A percentile compares a stretch with the other conserved stretches of the same genome.
Evolutionary conservation across 345 rosid species (phyloP).

Genomic region (Syzygium aqueum): DNA sequence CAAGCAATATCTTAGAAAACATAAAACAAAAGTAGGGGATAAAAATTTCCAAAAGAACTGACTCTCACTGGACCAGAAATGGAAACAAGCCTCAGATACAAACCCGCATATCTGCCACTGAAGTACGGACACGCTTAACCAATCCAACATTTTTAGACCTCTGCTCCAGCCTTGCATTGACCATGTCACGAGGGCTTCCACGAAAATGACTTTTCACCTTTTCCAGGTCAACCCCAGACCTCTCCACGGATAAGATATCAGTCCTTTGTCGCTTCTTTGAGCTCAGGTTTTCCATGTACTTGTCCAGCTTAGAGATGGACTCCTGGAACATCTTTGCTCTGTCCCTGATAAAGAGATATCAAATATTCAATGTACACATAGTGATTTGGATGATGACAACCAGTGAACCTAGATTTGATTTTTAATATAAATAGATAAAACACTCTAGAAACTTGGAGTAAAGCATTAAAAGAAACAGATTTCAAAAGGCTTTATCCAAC

Average conservation of each 20-base stretch:
- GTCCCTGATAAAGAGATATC: constrained; percentile 45
- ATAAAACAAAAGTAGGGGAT: neutral
- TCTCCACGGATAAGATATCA: constrained; percentile 52
- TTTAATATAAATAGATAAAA: neutral
- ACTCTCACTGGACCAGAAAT: neutral
- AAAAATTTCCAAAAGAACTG: neutral
- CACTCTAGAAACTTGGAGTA: neutral
- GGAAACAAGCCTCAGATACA: constrained; percentile 14
- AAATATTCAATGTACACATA: constrained; percentile 3
- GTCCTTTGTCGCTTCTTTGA: constrained; percentile 70
- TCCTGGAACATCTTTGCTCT: constrained; percentile 56
- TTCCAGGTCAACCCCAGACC: constrained; percentile 40
- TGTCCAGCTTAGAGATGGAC: constrained; percentile 60
- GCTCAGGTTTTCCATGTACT: constrained; percentile 51
- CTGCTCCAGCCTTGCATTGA: constrained; percentile 63
- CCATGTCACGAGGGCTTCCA: constrained; percentile 45
- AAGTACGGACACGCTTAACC: constrained; percentile 67
- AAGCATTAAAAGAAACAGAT: neutral
- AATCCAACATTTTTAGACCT: constrained; percentile 62
- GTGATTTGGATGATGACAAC: neutral
- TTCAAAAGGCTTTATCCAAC: neutral
- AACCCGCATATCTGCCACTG: constrained; percentile 73
- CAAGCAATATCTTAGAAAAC: neutral
- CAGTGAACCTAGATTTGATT: neutral
- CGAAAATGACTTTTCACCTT: constrained; percentile 61